Conservation (phyloP, 148 eudicot species). For the Amaranthus hypochondriacus region DNA sequence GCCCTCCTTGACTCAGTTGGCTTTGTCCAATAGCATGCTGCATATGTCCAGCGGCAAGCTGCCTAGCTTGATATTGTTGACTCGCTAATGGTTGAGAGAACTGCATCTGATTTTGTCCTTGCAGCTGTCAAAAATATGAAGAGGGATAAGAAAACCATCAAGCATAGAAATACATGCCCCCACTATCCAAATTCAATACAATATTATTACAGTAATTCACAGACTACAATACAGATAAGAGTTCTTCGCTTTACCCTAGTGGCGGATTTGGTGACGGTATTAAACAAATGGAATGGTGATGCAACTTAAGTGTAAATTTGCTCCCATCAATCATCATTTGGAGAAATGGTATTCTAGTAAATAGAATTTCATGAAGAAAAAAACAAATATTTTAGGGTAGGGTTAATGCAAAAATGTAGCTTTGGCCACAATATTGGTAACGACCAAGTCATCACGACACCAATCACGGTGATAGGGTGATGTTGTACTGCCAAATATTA, state of each 20-base stretch:
- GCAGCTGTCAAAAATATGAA: slow-evolving; percentile 41
- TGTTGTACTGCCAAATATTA: no score
- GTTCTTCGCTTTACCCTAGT: background rate
- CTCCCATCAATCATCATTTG: no score
- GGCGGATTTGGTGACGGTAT: no score
- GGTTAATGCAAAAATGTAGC: no score
- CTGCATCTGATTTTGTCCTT: slow-evolving; percentile 80
- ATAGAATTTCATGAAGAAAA: no score
- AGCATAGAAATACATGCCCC: background rate
- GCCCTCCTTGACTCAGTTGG: slow-evolving; percentile 89
- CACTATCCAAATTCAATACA: background rate
- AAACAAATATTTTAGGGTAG: no score
- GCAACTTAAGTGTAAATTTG: no score
- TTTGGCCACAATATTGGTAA: no score
- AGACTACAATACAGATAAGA: background rate
- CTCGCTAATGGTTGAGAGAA: slow-evolving; percentile 71
- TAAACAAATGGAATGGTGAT: no score
- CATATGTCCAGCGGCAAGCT: slow-evolving; percentile 64
- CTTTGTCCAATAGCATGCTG: slow-evolving; percentile 79
- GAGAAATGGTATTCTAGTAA: no score
- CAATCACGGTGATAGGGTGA: no score
- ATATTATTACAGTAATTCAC: background rate
- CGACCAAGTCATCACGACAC: no score
- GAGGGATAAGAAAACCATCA: background rate
- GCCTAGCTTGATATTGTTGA: slow-evolving; percentile 88